A percentile compares a stretch with the other conserved stretches of the same genome.
These are phyloP conservation scores for Pyracantha coccinea DNA, from an alignment of 331 rosid species.

Conservation along the genomic window DNA sequence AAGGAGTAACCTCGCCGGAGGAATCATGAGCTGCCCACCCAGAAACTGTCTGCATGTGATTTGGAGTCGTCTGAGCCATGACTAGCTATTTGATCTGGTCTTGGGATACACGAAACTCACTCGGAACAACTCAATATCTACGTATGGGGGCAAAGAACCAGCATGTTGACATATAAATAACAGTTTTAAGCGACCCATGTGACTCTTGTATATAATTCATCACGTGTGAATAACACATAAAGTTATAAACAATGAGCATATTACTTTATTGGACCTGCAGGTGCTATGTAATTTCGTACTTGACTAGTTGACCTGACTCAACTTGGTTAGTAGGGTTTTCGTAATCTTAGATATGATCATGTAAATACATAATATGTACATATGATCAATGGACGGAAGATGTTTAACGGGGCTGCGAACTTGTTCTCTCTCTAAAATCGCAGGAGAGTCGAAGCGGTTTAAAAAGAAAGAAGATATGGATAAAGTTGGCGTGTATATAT, in stretches of 20 bases:
- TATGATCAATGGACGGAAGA: neutral
- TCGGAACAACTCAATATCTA: too few relatives aligned
- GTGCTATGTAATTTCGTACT: too few relatives aligned
- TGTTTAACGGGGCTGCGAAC: neutral
- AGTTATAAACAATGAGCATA: too few relatives aligned
- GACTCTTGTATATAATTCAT: too few relatives aligned
- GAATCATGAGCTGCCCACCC: conserved; percentile 90
- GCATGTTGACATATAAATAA: too few relatives aligned
- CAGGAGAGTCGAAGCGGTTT: neutral
- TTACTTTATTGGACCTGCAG: too few relatives aligned
- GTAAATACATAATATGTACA: too few relatives aligned
- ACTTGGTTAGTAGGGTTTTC: conserved; percentile 15
- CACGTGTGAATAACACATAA: too few relatives aligned
- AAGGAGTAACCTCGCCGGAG: conserved; percentile 55
- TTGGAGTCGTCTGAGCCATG: conserved; percentile 55
- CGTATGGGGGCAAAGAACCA: too few relatives aligned
- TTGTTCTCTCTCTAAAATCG: neutral
- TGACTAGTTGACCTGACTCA: too few relatives aligned
- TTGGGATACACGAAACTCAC: neutral
- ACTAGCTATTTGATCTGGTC: neutral
- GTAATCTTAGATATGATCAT: conserved; percentile 13
- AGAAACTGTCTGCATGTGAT: conserved; percentile 55
- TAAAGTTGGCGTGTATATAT: neutral
- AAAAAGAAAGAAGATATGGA: neutral
- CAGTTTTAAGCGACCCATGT: too few relatives aligned